Conservation (phyloP, 2,329 filamentous ascomycete species). For the Fusarium acutatum region DNA sequence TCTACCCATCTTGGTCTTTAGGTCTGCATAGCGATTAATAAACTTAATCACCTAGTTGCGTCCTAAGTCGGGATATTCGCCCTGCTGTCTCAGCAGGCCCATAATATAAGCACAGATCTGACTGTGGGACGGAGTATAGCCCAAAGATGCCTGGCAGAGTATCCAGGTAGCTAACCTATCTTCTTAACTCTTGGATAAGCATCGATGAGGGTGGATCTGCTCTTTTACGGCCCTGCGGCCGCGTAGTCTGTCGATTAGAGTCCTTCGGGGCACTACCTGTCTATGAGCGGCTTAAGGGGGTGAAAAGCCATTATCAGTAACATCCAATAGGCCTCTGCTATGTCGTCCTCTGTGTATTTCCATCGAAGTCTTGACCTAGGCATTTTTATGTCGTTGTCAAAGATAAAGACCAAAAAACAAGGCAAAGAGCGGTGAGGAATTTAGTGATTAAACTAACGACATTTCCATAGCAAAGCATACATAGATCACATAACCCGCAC, state of each 20-base stretch:
- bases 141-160: neutral
- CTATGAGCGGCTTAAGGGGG: neutral
- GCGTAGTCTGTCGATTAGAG: no score
- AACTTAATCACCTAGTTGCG: neutral
- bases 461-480: no score
- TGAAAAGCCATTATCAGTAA: neutral
- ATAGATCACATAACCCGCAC: no score
- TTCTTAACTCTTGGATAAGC: no score
- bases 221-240: no score
- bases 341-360: neutral
- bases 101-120: neutral
- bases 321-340: neutral
- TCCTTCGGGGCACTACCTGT: no score
- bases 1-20: slow-evolving; percentile 1
- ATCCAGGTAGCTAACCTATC: neutral
- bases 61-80: neutral
- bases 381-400: no score
- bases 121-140: neutral
- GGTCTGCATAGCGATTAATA: neutral
- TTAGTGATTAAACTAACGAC: no score
- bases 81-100: neutral
- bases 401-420: no score
- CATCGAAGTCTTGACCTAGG: no score
- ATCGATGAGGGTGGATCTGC: no score
- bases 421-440: no score